Evolutionary conservation across 495 filamentous ascomycete genomes (phyloP), one percentile per base, ranked within the genome.

Genomic region (Penicillium cinerascens): DNA sequence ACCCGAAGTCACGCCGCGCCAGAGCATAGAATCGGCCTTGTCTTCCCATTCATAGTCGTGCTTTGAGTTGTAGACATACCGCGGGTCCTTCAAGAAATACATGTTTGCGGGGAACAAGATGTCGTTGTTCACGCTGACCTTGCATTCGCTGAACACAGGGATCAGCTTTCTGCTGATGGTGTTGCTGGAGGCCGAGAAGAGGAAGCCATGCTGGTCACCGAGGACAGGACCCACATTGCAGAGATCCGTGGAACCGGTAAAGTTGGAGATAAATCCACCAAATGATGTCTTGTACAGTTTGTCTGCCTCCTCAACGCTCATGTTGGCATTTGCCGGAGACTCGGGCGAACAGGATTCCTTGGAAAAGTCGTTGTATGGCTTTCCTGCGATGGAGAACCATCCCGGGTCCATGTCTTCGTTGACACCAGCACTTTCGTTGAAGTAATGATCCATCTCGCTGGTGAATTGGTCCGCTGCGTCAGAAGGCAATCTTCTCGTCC

Each of bases 121-220:
- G 51, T 92, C 88, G 64, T 89, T 91, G 70, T 91, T 92, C 45
- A 86, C 80, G 36, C 80, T 78, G 42, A 91, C 74, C 65, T 93
- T 92, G 61, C 80, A 86, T 44, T 86, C 87, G 44, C 87, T 81
- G 58, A 93, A 92, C 16, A 91, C 65, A 0, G 88, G 89, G 25
- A 89, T 73, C 26, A 91, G 73, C 61, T 51, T 85, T 38, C 58
- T 55, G 5, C 54, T 50, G 37, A 64, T 55, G 7, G 50, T n/a
- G 27, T 61, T 73, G 22, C 73, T 79, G 36, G 87, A 72, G 18
- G 88, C 84, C 40, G 84, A 75, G 48, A 86, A 82, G 37, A 92
- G 81, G 44, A 85, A 83, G 35, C 89, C 89, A 58, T 90, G 87
- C 29, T 88, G 68, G 22, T 78, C 63, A 51, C 64, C 74, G 65